Percentiles rank a stretch among this genome's conserved stretches.
Conservation (phyloP, 495 filamentous ascomycete species). For the Melanomma pulvis-pyrius region DNA sequence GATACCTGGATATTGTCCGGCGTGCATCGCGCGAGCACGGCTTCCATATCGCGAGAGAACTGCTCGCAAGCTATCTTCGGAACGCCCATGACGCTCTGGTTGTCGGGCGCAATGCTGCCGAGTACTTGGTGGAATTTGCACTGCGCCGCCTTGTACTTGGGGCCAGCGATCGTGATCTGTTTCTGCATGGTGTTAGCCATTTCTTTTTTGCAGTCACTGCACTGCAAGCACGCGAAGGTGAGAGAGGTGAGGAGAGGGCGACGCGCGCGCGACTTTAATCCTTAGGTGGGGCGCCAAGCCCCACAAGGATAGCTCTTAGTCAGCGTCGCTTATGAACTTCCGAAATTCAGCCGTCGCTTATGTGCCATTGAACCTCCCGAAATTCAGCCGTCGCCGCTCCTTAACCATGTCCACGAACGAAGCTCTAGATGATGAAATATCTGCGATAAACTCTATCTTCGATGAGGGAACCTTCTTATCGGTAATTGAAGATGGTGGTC, state of each 20-base stretch:
- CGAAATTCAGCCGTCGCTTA: no score
- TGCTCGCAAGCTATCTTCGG: not conserved
- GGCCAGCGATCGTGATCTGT: not conserved
- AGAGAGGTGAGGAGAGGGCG: not conserved
- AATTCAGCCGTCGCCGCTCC: not conserved
- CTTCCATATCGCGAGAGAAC: not conserved
- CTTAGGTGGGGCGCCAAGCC: not conserved
- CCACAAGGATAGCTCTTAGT: no score
- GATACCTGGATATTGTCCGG: constrained; percentile 17
- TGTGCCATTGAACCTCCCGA: not conserved
- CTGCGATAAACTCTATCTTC: constrained; percentile 93
- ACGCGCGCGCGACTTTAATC: not conserved
- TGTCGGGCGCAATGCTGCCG: not conserved
- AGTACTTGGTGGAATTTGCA: not conserved
- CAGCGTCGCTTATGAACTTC: no score
- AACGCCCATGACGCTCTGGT: not conserved
- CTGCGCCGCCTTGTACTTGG: not conserved
- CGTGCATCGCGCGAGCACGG: constrained; percentile 1
- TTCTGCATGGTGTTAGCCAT: not conserved
- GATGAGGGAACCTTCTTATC: constrained; percentile 64
- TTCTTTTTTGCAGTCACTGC: not conserved
- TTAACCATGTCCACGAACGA: constrained; percentile 51
- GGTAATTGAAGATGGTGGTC: constrained; percentile 43
- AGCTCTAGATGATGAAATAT: constrained; percentile 81
- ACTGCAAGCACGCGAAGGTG: not conserved